Base-by-base conservation (phyloP, 768 basidiomycete species). In the Lactifluus piperatus region DNA sequence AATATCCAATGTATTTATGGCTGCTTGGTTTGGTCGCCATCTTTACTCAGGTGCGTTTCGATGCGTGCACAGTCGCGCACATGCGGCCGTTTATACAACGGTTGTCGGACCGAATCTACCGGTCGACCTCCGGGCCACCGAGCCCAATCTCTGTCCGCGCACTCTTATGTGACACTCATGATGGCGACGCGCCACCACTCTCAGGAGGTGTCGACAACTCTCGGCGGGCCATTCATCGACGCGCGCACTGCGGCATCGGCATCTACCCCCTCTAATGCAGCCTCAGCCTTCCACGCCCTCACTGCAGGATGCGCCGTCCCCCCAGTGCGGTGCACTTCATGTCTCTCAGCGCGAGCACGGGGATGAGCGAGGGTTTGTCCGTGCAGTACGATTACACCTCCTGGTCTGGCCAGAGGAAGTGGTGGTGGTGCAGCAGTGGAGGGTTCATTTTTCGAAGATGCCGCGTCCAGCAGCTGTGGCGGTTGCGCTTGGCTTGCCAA, bases 391-490 rank as follows among this genome's bases (percentile, higher is more conserved):
- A 63, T 5, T 50, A 41, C 18, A 39, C 57, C 7, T 37, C 8
- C 18, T 51, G 39, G 49, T 62, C 29, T 53, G 56, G 64, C 61
- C n/a, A 0, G 37, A 13, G 1, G 9, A 11, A 5, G 30, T 11
- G 58, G 4, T 48, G 58, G n/a, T 53, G 53, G 65, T 26, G 7
- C 64, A 68, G 13, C 67, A 69, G 18, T 78, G 77, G 77, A 67
- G 66, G 8, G 70, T 83, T 48, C 73, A 81, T 50, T 78, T 69
- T 45, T 66, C 55, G 14, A 73, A 70, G 32, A 68, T 73, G 34
- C 79, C 79, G 3, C 66, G 60, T 52, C 70, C 71, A 22, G 70
- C 71, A 20, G 70, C 70, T 11, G 65, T 66, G 36, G 55, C 72
- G 4, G 56, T 26, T n/a, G n/a, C n/a, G n/a, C n/a, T n/a, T n/a